A percentile compares a stretch with the other conserved stretches of the same genome.
phyloP scores from a whole-genome alignment of 2,329 filamentous ascomycete species.

The Cordyceps cicadae region DNA sequence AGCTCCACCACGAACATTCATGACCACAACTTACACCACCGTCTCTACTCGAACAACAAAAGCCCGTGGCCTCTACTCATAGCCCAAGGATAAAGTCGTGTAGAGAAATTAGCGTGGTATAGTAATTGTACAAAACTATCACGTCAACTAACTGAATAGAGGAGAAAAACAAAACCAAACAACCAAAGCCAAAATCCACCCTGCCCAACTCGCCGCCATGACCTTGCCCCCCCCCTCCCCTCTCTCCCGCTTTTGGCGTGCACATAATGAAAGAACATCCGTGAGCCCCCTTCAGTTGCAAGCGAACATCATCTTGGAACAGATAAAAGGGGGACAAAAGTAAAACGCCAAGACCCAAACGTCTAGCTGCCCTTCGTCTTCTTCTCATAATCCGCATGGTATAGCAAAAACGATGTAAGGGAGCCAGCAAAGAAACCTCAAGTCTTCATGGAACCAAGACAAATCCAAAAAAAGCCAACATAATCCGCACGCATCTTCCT shows the following conservation, averaged over 20 bases:
- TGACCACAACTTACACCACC: not conserved
- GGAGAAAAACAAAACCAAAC: not conserved
- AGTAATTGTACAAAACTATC: not conserved
- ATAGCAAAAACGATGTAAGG: conserved; percentile 7
- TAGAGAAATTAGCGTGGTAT: not conserved
- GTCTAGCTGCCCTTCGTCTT: not conserved
- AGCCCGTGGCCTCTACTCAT: not conserved
- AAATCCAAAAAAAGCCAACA: not conserved
- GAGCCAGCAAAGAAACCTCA: conserved; percentile 1
- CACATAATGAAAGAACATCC: not conserved
- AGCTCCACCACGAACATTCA: conserved; percentile 1
- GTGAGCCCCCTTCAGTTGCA: not conserved
- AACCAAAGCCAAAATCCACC: not conserved
- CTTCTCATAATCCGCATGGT: not conserved
- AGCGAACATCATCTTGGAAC: not conserved
- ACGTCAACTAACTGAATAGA: not conserved
- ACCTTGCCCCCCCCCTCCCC: not conserved
- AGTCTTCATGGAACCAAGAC: not conserved
- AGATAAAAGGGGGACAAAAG: not conserved
- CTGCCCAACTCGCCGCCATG: not conserved
- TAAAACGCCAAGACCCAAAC: not conserved
- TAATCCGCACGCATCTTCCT: not conserved
- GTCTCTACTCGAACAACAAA: not conserved
- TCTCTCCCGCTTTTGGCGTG: not conserved
- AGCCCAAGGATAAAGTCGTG: not conserved